Percentiles rank a stretch among this genome's conserved stretches.
Conservation (phyloP, 2,329 filamentous ascomycete species). For the Anisogramma anomala region DNA sequence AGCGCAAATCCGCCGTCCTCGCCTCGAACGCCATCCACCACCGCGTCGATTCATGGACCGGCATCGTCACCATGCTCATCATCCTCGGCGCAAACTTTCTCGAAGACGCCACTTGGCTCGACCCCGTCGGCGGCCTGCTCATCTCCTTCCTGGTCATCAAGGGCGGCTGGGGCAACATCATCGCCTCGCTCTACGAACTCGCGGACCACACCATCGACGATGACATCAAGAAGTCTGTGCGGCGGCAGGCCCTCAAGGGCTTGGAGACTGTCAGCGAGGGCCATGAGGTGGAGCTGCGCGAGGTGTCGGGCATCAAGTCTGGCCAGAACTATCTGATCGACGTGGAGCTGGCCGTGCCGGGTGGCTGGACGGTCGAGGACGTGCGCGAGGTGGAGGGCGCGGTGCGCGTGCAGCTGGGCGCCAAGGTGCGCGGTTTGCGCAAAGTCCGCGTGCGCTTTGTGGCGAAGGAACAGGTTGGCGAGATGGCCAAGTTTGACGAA, state of each 20-base stretch:
- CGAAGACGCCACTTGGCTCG: constrained; percentile 77
- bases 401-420: constrained; percentile 61
- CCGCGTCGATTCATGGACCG: constrained; percentile 88
- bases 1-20: constrained; percentile 89
- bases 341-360: constrained; percentile 71
- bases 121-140: constrained; percentile 82
- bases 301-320: constrained; percentile 83
- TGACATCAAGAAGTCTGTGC: constrained; percentile 64
- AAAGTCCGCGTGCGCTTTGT: constrained; percentile 77
- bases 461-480: constrained; percentile 47
- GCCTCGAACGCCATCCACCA: constrained; percentile 95
- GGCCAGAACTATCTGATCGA: constrained; percentile 95
- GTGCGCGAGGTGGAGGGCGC: constrained; percentile 59
- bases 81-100: constrained; percentile 85
- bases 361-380: constrained; percentile 61
- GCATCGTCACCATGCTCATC: constrained; percentile 79
- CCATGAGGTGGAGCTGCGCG: constrained; percentile 56
- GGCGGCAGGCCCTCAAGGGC: constrained; percentile 50
- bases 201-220: constrained; percentile 83
- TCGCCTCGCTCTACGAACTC: constrained; percentile 70
- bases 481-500: constrained; percentile 58
- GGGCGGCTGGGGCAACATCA: constrained; percentile 78
- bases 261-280: constrained; percentile 43
- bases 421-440: constrained; percentile 71
- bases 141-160: constrained; percentile 91